Base-by-base conservation (phyloP, 805 yeast genomes). In the Pichia cabralensis region DNA sequence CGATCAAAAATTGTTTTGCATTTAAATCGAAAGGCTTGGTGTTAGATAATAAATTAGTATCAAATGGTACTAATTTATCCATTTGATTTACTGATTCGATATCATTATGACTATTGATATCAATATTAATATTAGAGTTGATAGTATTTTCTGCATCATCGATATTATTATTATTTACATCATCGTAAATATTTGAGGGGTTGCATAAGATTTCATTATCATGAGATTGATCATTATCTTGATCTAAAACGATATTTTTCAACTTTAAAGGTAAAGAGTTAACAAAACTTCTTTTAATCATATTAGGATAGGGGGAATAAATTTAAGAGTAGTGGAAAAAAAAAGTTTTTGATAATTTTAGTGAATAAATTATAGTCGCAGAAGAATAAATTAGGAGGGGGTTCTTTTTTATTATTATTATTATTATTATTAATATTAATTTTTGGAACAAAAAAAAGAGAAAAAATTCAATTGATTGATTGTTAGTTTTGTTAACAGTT, bases 261-360 rank as follows among this genome's bases (percentile, higher is more conserved):
- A 45, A 33, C 22, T 40, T 44, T 14, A 36, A n/a, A 4, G 49
- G 48, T 20, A 45, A 30, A 6, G 46, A 25, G 28, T 40, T 36
- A 21, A 45, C 33, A 31, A 45, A 45, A 28, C 46, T 45, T 17
- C 45, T 43, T 30, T 45, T 45, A n/a, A 44, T 44, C 49, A 45
- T 45, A 5, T 25, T 16, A 14, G 24, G 6, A 22, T 5, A 22
- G n/a, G n/a, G n/a, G n/a, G n/a, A n/a, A n/a, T n/a, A n/a, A n/a
- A n/a, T n/a, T n/a, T n/a, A n/a, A n/a, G n/a, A n/a, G n/a, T n/a
- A n/a, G n/a, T n/a, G n/a, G n/a, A n/a, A n/a, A n/a, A n/a, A n/a
- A n/a, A n/a, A n/a, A n/a, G n/a, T n/a, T n/a, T n/a, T n/a, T n/a
- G n/a, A n/a, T n/a, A n/a, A n/a, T n/a, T n/a, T n/a, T n/a, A n/a